Percentiles rank a stretch among this genome's conserved stretches.
phyloP scores from a whole-genome alignment of 2,329 filamentous ascomycete genomes.

The Fusarium sororula region DNA sequence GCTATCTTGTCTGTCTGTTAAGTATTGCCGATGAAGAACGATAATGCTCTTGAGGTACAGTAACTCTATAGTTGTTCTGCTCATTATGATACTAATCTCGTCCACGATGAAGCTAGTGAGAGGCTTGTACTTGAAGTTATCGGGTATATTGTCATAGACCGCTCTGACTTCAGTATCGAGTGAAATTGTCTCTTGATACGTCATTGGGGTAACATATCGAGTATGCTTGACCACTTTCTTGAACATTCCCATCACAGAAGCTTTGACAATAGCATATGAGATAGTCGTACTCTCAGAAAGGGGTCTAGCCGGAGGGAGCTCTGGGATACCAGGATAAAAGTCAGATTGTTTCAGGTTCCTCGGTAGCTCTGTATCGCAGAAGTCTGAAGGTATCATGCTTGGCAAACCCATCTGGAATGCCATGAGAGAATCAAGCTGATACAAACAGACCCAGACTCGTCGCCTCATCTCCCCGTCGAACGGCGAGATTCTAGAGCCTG shows the following conservation, averaged over 20 bases:
- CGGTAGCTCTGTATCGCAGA: slow-evolving; percentile 32
- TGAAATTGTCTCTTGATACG: slow-evolving; percentile 19
- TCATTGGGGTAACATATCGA: background rate
- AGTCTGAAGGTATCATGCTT: slow-evolving; percentile 51
- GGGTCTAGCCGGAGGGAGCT: slow-evolving; percentile 27
- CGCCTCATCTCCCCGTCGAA: slow-evolving; percentile 61
- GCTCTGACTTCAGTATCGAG: slow-evolving; percentile 36
- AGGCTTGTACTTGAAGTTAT: slow-evolving; percentile 34
- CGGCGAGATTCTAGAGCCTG: slow-evolving; percentile 45
- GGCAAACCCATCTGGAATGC: slow-evolving; percentile 59
- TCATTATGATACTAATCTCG: slow-evolving; percentile 35
- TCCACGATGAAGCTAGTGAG: slow-evolving; percentile 44
- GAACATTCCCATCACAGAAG: slow-evolving; percentile 39
- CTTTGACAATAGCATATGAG: slow-evolving; percentile 44
- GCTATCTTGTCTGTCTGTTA: slow-evolving; percentile 28
- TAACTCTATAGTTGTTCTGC: slow-evolving; percentile 44
- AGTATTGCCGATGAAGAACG: slow-evolving; percentile 45
- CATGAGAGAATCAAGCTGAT: slow-evolving; percentile 55
- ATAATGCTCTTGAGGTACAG: slow-evolving; percentile 46
- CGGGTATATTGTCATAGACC: slow-evolving; percentile 38
- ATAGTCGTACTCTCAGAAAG: slow-evolving; percentile 29
- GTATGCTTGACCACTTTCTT: slow-evolving; percentile 38
- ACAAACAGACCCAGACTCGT: slow-evolving; percentile 55
- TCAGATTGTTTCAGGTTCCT: slow-evolving; percentile 36
- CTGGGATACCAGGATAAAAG: slow-evolving; percentile 5